Conservation (phyloP, 306 rosid genomes). For the Canavalia ensiformis region DNA sequence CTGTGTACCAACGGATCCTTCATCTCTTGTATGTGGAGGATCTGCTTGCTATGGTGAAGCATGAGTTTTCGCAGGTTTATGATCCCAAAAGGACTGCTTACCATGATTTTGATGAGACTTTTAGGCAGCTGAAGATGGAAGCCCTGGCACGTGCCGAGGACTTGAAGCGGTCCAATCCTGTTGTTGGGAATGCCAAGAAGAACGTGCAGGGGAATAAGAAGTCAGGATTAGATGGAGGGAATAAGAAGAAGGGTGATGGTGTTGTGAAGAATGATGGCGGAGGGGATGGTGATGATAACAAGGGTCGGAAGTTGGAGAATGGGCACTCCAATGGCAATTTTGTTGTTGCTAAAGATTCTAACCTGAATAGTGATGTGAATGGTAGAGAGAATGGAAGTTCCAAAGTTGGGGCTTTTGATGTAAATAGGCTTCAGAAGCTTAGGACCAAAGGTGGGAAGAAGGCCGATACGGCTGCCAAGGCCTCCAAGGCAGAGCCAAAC, state of each 20-base stretch:
- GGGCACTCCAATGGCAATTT: slow-evolving; percentile 69
- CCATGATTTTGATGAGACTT: slow-evolving; percentile 78
- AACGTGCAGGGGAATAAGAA: slow-evolving; percentile 75
- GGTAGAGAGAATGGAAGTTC: slow-evolving; percentile 70
- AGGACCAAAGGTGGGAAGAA: slow-evolving; percentile 79
- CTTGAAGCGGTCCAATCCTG: slow-evolving; percentile 70
- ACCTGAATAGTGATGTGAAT: slow-evolving; percentile 54
- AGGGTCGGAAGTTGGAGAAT: slow-evolving; percentile 68
- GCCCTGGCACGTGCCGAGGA: slow-evolving; percentile 86
- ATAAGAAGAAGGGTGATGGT: slow-evolving; percentile 65
- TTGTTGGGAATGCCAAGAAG: slow-evolving; percentile 70
- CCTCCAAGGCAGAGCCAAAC: slow-evolving; percentile 68
- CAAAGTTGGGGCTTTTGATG: slow-evolving; percentile 86
- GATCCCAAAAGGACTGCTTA: slow-evolving; percentile 71
- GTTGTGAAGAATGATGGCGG: slow-evolving; percentile 53
- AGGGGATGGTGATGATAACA: slow-evolving; percentile 50
- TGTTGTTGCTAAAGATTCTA: slow-evolving; percentile 61
- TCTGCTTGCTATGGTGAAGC: slow-evolving; percentile 78
- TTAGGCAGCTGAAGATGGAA: slow-evolving; percentile 73
- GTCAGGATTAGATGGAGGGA: slow-evolving; percentile 65
- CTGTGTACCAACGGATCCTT: slow-evolving; percentile 83
- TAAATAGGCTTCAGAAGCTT: slow-evolving; percentile 85
- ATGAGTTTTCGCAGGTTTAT: slow-evolving; percentile 66
- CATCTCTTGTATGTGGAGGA: slow-evolving; percentile 86
- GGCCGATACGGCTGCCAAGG: slow-evolving; percentile 70